These are phyloP conservation scores for Pythium plurisporium DNA, from an alignment of 352 stramenopile genomes.

Conservation along the genomic window DNA sequence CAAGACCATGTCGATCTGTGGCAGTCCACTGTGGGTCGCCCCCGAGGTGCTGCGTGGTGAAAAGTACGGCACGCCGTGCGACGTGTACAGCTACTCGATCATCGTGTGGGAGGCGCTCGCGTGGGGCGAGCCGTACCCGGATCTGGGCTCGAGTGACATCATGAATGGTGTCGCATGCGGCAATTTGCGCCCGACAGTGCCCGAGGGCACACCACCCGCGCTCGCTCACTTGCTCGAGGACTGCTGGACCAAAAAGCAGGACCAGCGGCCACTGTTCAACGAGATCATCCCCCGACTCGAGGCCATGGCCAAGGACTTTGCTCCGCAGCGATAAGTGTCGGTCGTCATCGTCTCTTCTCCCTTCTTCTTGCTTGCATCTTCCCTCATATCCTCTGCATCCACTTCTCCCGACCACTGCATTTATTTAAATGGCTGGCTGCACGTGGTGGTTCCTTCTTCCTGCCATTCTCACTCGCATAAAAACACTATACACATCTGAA, in stretches of 20 bases:
- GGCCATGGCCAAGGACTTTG: constrained; percentile 74
- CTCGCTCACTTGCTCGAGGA: constrained; percentile 64
- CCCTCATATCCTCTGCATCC: background rate
- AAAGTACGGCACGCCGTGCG: constrained; percentile 76
- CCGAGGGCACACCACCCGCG: constrained; percentile 50
- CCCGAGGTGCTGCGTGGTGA: constrained; percentile 75
- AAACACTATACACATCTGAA: background rate
- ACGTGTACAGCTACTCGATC: constrained; percentile 89
- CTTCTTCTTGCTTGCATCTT: background rate
- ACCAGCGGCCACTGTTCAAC: constrained; percentile 75
- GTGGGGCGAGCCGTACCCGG: constrained; percentile 75
- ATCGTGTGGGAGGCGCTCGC: constrained; percentile 84
- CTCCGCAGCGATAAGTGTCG: constrained; percentile 12
- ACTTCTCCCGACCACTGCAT: background rate
- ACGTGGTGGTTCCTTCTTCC: too few relatives aligned
- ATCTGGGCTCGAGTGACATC: constrained; percentile 77
- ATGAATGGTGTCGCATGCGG: constrained; percentile 80
- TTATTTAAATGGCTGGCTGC: constrained; percentile 1
- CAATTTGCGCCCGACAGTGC: constrained; percentile 67
- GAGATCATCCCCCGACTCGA: constrained; percentile 79
- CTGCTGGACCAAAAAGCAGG: constrained; percentile 84
- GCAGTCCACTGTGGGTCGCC: constrained; percentile 75
- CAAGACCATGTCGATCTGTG: constrained; percentile 87
- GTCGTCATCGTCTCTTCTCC: background rate
- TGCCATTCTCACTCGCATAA: background rate